A percentile compares a stretch with the other conserved stretches of the same genome.
phyloP scores from a whole-genome alignment of 257 asterid genomes.

The Solanum rostratum region DNA sequence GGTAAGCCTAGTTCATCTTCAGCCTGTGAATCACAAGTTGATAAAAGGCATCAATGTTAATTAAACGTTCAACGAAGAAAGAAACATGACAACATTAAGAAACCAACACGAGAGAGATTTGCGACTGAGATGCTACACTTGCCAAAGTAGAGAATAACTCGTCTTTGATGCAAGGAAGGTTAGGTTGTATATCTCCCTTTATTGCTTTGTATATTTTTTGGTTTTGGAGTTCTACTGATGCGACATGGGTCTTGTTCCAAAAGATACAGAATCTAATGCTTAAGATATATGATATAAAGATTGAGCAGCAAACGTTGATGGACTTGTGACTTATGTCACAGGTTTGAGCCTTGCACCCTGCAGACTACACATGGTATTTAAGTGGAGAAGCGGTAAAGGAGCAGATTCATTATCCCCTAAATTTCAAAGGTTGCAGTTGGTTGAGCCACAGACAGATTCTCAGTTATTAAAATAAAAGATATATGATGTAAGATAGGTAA shows the following conservation, averaged over 20 bases:
- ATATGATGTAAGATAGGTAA: neutral
- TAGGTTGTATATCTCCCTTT: too few species aligned
- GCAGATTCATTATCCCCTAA: neutral
- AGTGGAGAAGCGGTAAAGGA: neutral
- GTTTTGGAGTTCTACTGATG: too few species aligned
- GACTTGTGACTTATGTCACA: neutral
- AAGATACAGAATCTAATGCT: neutral
- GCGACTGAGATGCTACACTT: neutral
- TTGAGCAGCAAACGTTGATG: neutral
- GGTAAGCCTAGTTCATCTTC: constrained; percentile 91
- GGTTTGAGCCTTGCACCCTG: neutral
- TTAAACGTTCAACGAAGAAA: neutral
- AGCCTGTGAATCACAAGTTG: constrained; percentile 36
- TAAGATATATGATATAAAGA: neutral
- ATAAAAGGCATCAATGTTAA: neutral
- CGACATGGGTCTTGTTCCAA: neutral
- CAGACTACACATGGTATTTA: neutral
- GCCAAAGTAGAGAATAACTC: neutral
- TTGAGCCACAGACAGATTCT: neutral
- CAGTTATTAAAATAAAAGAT: neutral
- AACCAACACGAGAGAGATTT: neutral
- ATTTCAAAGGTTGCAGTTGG: neutral
- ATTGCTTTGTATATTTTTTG: too few species aligned
- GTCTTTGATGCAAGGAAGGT: neutral
- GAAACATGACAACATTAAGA: neutral